Conservation (phyloP, 768 basidiomycete genomes). For the Mrakia blollopis region DNA sequence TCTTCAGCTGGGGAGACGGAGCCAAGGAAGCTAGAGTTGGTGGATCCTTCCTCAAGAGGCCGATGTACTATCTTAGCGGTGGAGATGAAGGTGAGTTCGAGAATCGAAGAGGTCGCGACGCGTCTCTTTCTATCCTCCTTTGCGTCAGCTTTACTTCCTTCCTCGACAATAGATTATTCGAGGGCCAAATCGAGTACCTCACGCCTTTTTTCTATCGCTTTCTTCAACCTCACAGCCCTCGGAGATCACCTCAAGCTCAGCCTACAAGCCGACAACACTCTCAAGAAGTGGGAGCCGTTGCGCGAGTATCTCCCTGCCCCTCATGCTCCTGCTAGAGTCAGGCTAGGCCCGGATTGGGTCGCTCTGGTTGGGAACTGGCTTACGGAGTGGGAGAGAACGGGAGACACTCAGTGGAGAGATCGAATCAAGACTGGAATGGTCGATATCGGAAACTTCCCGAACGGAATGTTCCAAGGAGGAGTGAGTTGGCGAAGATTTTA, state of each 20-base stretch:
- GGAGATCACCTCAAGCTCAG: too few relatives aligned
- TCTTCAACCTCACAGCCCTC: background rate
- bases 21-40: conserved; percentile 20
- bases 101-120: background rate
- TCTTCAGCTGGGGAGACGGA: conserved; percentile 9
- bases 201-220: too few relatives aligned
- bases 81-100: conserved; percentile 13
- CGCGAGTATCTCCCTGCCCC: conserved; percentile 14
- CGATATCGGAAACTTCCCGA: conserved; percentile 1
- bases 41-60: conserved; percentile 2
- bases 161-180: too few relatives aligned
- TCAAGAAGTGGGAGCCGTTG: conserved; percentile 15
- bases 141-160: too few relatives aligned
- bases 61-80: conserved; percentile 22
- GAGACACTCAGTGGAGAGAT: background rate
- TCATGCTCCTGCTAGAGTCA: conserved; percentile 5
- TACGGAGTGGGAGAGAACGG: conserved; percentile 16
- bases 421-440: conserved; percentile 17
- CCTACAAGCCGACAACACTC: background rate
- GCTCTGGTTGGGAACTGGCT: conserved; percentile 20
- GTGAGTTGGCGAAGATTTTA: too few relatives aligned
- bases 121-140: background rate
- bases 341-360: conserved; percentile 11
- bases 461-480: conserved; percentile 13
- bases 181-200: too few relatives aligned